Base-by-base conservation (phyloP, 1,139 yeast species). In the Meyerozyma elateridarum region DNA sequence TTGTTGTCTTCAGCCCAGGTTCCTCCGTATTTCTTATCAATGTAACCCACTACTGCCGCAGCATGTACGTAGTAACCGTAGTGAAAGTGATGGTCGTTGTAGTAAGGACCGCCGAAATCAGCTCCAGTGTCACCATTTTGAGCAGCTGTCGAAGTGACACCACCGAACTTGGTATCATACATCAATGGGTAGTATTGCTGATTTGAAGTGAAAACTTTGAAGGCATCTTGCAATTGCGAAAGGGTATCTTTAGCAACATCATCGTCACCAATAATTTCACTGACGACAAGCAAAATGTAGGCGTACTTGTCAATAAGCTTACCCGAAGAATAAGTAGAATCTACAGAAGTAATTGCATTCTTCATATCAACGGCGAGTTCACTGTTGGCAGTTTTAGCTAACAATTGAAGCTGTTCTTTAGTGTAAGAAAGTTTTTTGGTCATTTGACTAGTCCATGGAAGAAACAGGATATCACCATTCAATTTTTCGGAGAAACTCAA, bases 71-170 rank as follows among this genome's bases (percentile, higher is more conserved):
- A 73, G 56, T 83, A 83, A 16, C 91, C 89, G 51, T 80, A 83
- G 49, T 84, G 91, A 75, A 81, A 83, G 50, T 83, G 91, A 49
- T 53, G 91, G 53, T 83, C 91, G 45, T 82, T 83, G 57, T 83
- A 83, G 56, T 72, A 77, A 11, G 81, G 70, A 42, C 77, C 63
- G 18, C 91, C 93, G 51, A 59, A 84, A 28, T 54, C 58, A 8
- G 48, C 49, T 22, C 45, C 44, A 25, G 46, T 35, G 33, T 76
- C 73, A 31, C 74, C 73, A 22, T 64, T 62, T 39, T 73, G 64
- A 22, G 72, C 54, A 15, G 81, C 79, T 20, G 77, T 61, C 1
- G 88, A 76, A n/a, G 85, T 76, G 13, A 84, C 64, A 29, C 93
- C 93, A 37, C 73, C 73, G 51, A 64, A 77, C 37, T 61, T 69